These are phyloP conservation scores for Diplodia mutila DNA, from an alignment of 2,329 filamentous ascomycete species.

Conservation along the genomic window DNA sequence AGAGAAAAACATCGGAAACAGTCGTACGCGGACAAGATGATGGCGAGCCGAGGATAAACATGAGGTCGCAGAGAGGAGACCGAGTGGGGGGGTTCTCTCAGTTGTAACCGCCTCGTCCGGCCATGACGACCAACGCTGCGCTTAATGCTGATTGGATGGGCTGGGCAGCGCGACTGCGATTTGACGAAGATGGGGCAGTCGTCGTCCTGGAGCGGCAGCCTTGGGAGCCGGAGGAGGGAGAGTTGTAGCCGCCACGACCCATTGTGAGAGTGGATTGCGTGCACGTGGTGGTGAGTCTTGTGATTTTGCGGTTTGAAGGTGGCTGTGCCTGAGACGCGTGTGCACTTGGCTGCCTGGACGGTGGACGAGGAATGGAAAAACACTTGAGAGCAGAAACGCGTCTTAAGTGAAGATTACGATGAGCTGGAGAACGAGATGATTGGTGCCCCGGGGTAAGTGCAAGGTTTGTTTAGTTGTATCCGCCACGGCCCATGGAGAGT, in stretches of 20 bases:
- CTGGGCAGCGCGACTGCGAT: neutral
- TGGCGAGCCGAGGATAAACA: no score
- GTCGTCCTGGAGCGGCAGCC: neutral
- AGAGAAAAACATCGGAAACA: neutral
- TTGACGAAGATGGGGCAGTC: neutral
- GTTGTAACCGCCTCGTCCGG: slow-evolving; percentile 33
- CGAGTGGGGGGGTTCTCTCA: slow-evolving; percentile 15
- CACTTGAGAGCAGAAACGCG: neutral
- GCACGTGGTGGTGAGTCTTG: neutral
- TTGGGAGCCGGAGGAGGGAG: neutral
- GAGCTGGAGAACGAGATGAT: neutral
- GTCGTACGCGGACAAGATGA: neutral
- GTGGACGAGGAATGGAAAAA: slow-evolving; percentile 22
- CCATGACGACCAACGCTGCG: slow-evolving; percentile 4
- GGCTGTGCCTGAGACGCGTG: neutral
- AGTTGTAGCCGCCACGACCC: slow-evolving; percentile 30
- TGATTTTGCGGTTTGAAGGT: neutral
- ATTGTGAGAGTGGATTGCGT: neutral
- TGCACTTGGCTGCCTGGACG: slow-evolving; percentile 12
- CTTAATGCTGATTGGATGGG: neutral
- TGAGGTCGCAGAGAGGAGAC: neutral
- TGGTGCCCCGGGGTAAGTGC: neutral
- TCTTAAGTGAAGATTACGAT: neutral
- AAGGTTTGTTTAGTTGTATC: slow-evolving; percentile 35
- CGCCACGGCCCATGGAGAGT: slow-evolving; percentile 38